phyloP scores from a whole-genome alignment of 257 asterid genomes.

The Ehretia macrophylla region DNA sequence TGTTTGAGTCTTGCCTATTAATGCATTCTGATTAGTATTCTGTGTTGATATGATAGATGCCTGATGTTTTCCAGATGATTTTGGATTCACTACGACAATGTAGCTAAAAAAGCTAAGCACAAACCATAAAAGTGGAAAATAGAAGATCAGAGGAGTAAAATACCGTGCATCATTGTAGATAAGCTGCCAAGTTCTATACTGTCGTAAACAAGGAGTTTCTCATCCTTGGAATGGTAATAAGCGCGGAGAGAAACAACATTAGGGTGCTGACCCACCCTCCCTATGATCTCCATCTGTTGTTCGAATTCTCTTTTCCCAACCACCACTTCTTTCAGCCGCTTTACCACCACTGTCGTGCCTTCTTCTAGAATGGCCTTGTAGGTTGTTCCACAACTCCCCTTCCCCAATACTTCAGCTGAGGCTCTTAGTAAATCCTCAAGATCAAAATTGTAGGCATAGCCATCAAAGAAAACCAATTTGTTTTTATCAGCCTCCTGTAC shows the following conservation, averaged over 20 bases:
- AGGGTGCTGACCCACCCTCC: slow-evolving; percentile 43
- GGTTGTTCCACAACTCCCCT: slow-evolving; percentile 68
- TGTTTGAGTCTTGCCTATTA: too few species aligned
- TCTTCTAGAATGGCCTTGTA: slow-evolving; percentile 64
- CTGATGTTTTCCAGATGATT: too few species aligned
- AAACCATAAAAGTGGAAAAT: background rate
- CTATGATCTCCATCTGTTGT: slow-evolving; percentile 60
- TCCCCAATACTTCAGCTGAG: slow-evolving; percentile 76
- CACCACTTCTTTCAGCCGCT: slow-evolving; percentile 55
- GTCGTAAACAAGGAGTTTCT: slow-evolving; percentile 59
- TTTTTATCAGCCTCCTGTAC: slow-evolving; percentile 59
- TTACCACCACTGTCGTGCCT: slow-evolving; percentile 57
- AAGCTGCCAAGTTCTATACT: slow-evolving; percentile 50
- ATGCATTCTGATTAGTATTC: too few species aligned
- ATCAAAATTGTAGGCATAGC: slow-evolving; percentile 42
- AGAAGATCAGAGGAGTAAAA: slow-evolving; percentile 3
- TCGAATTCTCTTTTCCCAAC: slow-evolving; percentile 59
- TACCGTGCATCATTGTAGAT: slow-evolving; percentile 58
- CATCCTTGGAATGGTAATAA: slow-evolving; percentile 68
- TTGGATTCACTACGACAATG: too few species aligned
- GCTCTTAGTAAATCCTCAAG: slow-evolving; percentile 75
- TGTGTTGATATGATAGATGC: too few species aligned
- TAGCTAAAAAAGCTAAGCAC: too few species aligned
- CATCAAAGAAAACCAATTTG: slow-evolving; percentile 52
- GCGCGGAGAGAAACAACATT: slow-evolving; percentile 53